Evolutionary conservation across 2,329 filamentous ascomycete genomes (phyloP).

Genomic region (Pezicula neosporulosa): DNA sequence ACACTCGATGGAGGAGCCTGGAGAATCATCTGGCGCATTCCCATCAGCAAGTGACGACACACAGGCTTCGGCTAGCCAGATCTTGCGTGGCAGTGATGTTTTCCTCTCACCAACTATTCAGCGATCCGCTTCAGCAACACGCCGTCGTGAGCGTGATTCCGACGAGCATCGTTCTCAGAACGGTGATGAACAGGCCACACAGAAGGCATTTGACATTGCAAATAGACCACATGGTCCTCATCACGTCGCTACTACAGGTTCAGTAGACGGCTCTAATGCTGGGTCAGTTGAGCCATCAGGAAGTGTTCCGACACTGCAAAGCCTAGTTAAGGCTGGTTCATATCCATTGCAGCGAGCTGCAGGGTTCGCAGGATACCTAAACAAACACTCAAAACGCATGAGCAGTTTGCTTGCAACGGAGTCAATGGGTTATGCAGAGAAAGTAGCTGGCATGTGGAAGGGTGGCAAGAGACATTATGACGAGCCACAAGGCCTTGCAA

Average conservation of each 20-base stretch:
- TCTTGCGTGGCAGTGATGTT: conserved; percentile 80
- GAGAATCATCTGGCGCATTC: conserved; percentile 62
- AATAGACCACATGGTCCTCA: conserved; percentile 7
- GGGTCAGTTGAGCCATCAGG: conserved; percentile 29
- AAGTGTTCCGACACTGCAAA: conserved; percentile 51
- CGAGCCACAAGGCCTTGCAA: conserved; percentile 48
- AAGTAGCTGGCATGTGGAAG: conserved; percentile 96
- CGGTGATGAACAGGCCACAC: conserved; percentile 16
- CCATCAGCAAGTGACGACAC: conserved; percentile 69
- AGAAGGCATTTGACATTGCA: conserved; percentile 4
- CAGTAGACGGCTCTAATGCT: conserved; percentile 15
- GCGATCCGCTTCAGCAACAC: conserved; percentile 34
- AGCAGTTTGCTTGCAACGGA: conserved; percentile 80
- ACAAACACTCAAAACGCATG: conserved; percentile 75
- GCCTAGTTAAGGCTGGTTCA: conserved; percentile 57
- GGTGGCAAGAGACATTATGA: conserved; percentile 88
- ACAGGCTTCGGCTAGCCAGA: conserved; percentile 84
- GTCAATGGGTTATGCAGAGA: conserved; percentile 94
- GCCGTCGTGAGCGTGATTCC: conserved; percentile 12
- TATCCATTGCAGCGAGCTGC: conserved; percentile 83
- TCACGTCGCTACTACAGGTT: conserved; percentile 20
- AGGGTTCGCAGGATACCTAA: conserved; percentile 78
- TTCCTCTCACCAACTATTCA: conserved; percentile 76
- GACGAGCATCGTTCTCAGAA: conserved; percentile 8
- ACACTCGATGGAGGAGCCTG: conserved; percentile 70